Evolutionary conservation across 2,329 filamentous ascomycete species (phyloP).

Genomic region (Botryotinia narcissicola): DNA sequence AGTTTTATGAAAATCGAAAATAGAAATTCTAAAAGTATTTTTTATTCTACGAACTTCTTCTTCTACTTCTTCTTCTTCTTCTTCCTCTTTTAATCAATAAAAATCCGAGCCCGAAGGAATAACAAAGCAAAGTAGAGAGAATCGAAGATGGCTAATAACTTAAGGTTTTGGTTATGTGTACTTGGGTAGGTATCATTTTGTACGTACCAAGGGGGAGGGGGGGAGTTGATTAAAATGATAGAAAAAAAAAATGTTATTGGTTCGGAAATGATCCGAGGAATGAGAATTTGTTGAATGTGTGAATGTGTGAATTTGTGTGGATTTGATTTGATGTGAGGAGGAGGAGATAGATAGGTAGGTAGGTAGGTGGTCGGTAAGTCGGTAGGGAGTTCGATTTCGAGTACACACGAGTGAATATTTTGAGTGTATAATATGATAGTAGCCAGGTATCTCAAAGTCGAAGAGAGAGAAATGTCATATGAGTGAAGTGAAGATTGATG

Average conservation of each 20-base stretch:
- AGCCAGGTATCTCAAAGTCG: neutral
- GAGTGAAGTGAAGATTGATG: neutral
- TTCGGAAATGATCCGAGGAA: constrained; percentile 16
- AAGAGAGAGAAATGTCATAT: neutral
- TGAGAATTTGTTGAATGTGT: constrained; percentile 1
- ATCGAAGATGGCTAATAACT: neutral
- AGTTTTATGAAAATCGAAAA: constrained; percentile 5
- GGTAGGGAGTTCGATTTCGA: neutral
- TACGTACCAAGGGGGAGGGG: constrained; percentile 4
- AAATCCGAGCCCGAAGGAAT: neutral
- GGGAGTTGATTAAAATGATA: neutral
- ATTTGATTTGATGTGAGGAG: neutral
- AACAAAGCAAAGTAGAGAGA: neutral
- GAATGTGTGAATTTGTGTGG: neutral
- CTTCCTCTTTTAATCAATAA: too few relatives aligned
- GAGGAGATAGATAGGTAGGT: neutral
- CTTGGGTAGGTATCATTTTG: neutral
- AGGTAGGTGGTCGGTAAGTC: neutral
- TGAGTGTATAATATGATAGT: neutral
- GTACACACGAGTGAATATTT: neutral
- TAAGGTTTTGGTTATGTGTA: constrained; percentile 3
- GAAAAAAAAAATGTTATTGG: neutral
- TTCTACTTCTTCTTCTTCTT: too few relatives aligned
- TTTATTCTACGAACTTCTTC: too few relatives aligned
- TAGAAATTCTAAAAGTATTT: constrained; percentile 2